phyloP scores from a whole-genome alignment of 1,284 basidiomycete species.

The Filobasidium uniguttulatum region DNA sequence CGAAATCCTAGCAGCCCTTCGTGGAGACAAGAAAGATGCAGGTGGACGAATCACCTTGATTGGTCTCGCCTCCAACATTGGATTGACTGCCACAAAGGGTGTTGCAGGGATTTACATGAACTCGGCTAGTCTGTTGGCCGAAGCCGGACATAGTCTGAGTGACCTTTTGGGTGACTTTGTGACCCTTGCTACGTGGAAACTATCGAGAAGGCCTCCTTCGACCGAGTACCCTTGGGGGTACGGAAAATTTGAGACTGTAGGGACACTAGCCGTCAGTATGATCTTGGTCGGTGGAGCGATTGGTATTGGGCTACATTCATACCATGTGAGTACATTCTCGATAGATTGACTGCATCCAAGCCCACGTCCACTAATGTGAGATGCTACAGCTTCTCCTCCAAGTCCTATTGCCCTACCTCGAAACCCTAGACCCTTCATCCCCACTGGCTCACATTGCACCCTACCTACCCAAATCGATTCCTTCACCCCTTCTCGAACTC shows the following conservation, averaged over 20 bases:
- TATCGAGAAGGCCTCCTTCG: constrained; percentile 63
- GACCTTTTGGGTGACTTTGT: constrained; percentile 66
- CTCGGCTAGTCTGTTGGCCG: constrained; percentile 80
- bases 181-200: constrained; percentile 78
- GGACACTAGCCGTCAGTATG: constrained; percentile 69
- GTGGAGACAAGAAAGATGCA: constrained; percentile 57
- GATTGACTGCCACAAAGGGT: constrained; percentile 70
- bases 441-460: constrained; percentile 24
- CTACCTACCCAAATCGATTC: constrained; percentile 30
- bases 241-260: constrained; percentile 87
- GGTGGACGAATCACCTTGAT: constrained; percentile 72
- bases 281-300: constrained; percentile 69
- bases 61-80: constrained; percentile 64
- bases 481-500: constrained; percentile 34
- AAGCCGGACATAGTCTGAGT: constrained; percentile 86
- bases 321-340: constrained; percentile 38
- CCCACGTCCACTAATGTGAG: no score
- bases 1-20: constrained; percentile 50
- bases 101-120: constrained; percentile 68
- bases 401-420: constrained; percentile 36
- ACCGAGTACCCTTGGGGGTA: constrained; percentile 42
- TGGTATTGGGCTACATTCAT: constrained; percentile 87
- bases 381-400: constrained; percentile 28
- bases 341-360: no score
- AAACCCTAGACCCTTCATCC: constrained; percentile 32